phyloP scores from a whole-genome alignment of 2,329 filamentous ascomycete species.

The Ceratocystis lukuohia region DNA sequence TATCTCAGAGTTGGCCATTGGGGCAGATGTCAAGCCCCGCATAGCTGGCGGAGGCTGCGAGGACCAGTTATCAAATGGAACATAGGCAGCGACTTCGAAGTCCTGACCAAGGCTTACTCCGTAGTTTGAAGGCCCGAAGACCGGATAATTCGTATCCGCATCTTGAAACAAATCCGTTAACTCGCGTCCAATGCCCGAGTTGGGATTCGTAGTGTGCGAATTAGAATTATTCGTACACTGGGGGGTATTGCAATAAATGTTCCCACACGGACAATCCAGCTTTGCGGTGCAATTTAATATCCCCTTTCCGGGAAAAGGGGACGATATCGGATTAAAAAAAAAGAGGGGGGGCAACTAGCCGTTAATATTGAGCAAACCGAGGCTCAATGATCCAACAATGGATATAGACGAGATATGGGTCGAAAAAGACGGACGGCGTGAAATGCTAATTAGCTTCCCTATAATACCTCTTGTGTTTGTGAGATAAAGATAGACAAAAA shows the following conservation, averaged over 20 bases:
- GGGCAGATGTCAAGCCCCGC: neutral
- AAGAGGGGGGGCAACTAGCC: conserved; percentile 12
- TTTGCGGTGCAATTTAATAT: conserved; percentile 14
- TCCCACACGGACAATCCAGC: conserved; percentile 12
- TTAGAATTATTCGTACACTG: conserved; percentile 15
- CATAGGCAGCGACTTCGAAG: neutral
- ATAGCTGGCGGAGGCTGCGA: neutral
- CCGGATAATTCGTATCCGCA: conserved; percentile 8
- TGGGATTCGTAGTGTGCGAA: conserved; percentile 9
- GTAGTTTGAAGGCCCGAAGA: neutral
- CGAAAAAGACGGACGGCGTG: too few relatives aligned
- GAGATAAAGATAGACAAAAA: neutral
- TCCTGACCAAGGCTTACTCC: neutral
- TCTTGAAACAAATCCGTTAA: conserved; percentile 4
- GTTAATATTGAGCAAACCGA: neutral
- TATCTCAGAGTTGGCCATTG: neutral
- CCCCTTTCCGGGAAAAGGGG: conserved; percentile 17
- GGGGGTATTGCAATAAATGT: conserved; percentile 12
- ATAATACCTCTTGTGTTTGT: too few relatives aligned
- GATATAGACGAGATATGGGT: neutral
- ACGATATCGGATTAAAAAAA: conserved; percentile 9
- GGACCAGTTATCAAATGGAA: neutral
- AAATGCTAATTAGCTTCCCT: too few relatives aligned
- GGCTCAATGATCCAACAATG: conserved; percentile 13
- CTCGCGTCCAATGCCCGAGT: conserved; percentile 1